A percentile compares a stretch with the other conserved stretches of the same genome.
These are phyloP conservation scores for Exophiala viscosa DNA, from an alignment of 2,329 filamentous ascomycete species.

Conservation along the genomic window DNA sequence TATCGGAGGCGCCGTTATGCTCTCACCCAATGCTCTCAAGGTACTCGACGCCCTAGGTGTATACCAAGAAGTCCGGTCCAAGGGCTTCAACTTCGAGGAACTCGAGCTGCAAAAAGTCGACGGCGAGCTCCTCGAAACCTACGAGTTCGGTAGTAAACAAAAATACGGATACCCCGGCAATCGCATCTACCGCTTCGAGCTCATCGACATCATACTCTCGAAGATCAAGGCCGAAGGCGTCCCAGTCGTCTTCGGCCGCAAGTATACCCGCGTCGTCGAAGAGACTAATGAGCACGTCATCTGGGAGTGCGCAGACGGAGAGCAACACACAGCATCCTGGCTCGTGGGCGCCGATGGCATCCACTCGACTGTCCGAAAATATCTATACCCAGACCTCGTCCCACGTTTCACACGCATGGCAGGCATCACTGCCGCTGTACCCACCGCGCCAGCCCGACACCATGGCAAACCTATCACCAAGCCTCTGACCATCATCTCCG, in stretches of 20 bases:
- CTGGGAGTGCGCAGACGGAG: slow-evolving; percentile 47
- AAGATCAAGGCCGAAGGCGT: slow-evolving; percentile 43
- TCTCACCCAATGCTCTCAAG: slow-evolving; percentile 57
- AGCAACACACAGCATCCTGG: slow-evolving; percentile 36
- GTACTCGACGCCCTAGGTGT: slow-evolving; percentile 52
- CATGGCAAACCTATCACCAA: slow-evolving; percentile 10
- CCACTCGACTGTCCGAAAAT: slow-evolving; percentile 52
- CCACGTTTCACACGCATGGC: slow-evolving; percentile 52
- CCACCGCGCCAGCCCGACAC: slow-evolving; percentile 11
- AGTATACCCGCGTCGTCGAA: slow-evolving; percentile 43
- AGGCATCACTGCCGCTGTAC: slow-evolving; percentile 34
- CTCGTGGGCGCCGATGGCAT: slow-evolving; percentile 60
- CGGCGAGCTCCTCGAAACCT: slow-evolving; percentile 31
- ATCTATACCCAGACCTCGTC: slow-evolving; percentile 48
- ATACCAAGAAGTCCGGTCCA: slow-evolving; percentile 43
- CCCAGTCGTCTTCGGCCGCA: slow-evolving; percentile 46
- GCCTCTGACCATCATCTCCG: slow-evolving; percentile 17
- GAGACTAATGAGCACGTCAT: slow-evolving; percentile 42
- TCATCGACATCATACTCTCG: slow-evolving; percentile 49
- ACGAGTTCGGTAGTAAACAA: slow-evolving; percentile 28
- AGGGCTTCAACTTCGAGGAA: slow-evolving; percentile 51
- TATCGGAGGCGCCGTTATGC: slow-evolving; percentile 55
- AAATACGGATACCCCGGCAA: slow-evolving; percentile 53
- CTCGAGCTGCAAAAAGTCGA: slow-evolving; percentile 47
- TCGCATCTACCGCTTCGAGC: slow-evolving; percentile 52